phyloP scores from a whole-genome alignment of 345 rosid species.

The Dipteronia dyeriana region DNA sequence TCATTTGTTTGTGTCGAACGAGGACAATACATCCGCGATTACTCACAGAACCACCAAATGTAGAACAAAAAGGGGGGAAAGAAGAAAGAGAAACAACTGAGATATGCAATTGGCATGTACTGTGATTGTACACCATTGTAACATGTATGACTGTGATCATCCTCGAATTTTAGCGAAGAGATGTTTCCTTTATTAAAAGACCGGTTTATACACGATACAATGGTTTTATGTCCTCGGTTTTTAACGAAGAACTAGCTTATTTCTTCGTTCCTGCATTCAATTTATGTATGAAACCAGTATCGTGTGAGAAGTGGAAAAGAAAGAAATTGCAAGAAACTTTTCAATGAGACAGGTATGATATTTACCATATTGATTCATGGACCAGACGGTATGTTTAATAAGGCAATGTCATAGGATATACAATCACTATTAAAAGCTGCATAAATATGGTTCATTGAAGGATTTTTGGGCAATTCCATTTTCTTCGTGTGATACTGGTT shows the following conservation, averaged over 20 bases:
- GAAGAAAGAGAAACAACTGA: constrained; percentile 10
- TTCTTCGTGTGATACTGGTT: too few relatives aligned
- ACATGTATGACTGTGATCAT: constrained; percentile 36
- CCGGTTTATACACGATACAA: not conserved
- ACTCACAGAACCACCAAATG: constrained; percentile 16
- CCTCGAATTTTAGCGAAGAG: constrained; percentile 57
- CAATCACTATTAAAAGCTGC: too few relatives aligned
- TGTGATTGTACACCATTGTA: constrained; percentile 28
- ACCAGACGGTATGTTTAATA: too few relatives aligned
- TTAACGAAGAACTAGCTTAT: not conserved
- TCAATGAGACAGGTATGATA: too few relatives aligned
- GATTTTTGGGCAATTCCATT: too few relatives aligned
- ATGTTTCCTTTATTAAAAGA: constrained; percentile 35
- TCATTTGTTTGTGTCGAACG: constrained; percentile 36
- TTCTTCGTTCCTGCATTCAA: too few relatives aligned
- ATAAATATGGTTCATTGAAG: too few relatives aligned
- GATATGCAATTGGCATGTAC: constrained; percentile 10
- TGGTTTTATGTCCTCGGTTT: not conserved
- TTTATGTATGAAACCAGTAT: too few relatives aligned
- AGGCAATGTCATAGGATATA: not conserved
- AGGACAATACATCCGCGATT: constrained; percentile 13
- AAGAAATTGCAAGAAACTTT: not conserved
- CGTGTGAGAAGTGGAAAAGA: too few relatives aligned
- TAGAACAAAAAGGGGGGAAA: not conserved
- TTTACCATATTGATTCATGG: too few relatives aligned